A percentile compares a stretch with the other conserved stretches of the same genome.
phyloP scores from a whole-genome alignment of 2,329 filamentous ascomycete species.

The Xylariaceae sp. region DNA sequence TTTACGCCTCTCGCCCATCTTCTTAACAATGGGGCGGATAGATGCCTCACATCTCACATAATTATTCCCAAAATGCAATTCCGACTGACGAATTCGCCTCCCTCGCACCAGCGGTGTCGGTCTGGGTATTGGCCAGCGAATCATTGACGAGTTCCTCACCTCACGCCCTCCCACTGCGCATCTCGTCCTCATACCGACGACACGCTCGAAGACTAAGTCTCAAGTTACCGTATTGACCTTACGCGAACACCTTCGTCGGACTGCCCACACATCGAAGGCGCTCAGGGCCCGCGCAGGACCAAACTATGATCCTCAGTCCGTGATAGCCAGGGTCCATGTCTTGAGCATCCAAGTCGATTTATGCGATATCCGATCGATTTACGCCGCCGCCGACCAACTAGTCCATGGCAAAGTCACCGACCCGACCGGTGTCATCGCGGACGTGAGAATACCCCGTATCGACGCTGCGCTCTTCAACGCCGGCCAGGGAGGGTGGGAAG shows the following conservation, averaged over 20 bases:
- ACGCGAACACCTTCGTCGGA: constrained; percentile 53
- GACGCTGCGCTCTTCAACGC: constrained; percentile 82
- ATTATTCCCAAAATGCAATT: neutral
- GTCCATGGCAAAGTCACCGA: constrained; percentile 42
- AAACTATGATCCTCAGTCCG: constrained; percentile 38
- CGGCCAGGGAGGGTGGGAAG: constrained; percentile 79
- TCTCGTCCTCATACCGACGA: constrained; percentile 77
- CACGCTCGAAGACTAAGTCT: constrained; percentile 69
- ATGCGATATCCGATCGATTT: constrained; percentile 50
- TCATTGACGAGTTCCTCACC: constrained; percentile 84
- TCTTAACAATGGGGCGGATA: neutral
- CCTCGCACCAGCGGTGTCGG: constrained; percentile 65
- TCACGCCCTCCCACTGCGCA: constrained; percentile 60
- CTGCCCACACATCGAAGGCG: constrained; percentile 36
- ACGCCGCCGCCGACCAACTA: constrained; percentile 43
- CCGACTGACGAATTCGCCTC: constrained; percentile 2
- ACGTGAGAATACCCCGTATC: constrained; percentile 59
- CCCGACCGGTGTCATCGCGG: constrained; percentile 32
- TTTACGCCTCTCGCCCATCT: neutral
- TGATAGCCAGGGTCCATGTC: constrained; percentile 50
- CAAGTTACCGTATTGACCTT: constrained; percentile 63
- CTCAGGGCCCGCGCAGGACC: constrained; percentile 37
- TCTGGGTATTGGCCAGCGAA: constrained; percentile 72
- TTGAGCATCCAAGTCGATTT: constrained; percentile 55
- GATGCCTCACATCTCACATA: neutral